Conservation (phyloP, 352 stramenopile genomes). For the Phytopythium vexans region DNA sequence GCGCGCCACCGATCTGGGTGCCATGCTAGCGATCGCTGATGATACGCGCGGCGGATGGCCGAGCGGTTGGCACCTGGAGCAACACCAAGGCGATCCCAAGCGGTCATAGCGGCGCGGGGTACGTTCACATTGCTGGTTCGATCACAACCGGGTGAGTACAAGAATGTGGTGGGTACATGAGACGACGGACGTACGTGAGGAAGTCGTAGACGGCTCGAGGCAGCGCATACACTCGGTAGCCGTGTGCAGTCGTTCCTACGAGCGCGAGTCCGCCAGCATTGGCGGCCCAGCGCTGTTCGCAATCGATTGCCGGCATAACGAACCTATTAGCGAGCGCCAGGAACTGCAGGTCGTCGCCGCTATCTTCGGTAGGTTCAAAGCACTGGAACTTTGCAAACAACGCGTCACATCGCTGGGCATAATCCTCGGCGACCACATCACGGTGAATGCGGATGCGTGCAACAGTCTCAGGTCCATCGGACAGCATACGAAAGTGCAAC, state of each 20-base stretch:
- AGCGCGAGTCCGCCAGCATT: slow-evolving; percentile 26
- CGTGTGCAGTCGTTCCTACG: slow-evolving; percentile 7
- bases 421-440: slow-evolving; percentile 18
- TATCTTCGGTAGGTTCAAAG: background rate
- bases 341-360: slow-evolving; percentile 11
- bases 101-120: slow-evolving; percentile 39
- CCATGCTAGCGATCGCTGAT: slow-evolving; percentile 60
- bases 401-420: slow-evolving; percentile 19
- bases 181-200: slow-evolving; percentile 44
- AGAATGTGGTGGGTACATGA: background rate
- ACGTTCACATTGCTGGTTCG: slow-evolving; percentile 28
- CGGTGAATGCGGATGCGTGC: slow-evolving; percentile 37
- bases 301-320: slow-evolving; percentile 26
- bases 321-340: slow-evolving; percentile 16
- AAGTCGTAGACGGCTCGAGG: slow-evolving; percentile 40
- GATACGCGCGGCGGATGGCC: slow-evolving; percentile 53
- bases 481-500: slow-evolving; percentile 24
- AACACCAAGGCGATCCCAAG: slow-evolving; percentile 43
- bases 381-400: slow-evolving; percentile 38
- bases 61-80: slow-evolving; percentile 32
- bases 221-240: slow-evolving; percentile 32
- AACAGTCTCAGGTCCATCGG: slow-evolving; percentile 27
- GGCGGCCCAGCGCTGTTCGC: slow-evolving; percentile 33
- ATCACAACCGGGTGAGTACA: background rate
- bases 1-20: slow-evolving; percentile 67